Base-by-base conservation (phyloP, 2,329 filamentous ascomycete genomes). In the Cercospora sp. region DNA sequence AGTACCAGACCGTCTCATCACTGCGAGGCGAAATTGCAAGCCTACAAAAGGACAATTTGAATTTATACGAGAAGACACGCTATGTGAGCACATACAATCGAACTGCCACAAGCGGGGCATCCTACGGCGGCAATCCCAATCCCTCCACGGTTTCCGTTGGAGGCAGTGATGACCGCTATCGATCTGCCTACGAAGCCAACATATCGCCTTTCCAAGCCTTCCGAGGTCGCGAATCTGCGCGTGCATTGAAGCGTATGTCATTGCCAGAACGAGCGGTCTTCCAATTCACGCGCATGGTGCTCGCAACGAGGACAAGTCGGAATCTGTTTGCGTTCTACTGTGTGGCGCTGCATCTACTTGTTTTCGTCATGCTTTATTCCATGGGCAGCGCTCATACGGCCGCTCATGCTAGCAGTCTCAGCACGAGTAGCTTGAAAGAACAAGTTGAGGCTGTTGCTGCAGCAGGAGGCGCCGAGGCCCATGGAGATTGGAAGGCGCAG, bases 171-270 rank as follows among this genome's bases (percentile, higher is more conserved):
- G 93, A 97, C 79, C 88, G 93, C 58, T 99, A 99, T 80, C 88
- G 91, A 69, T 90, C 93, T 67, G 92, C 93, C 10, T 99, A 99
- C 81, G 95, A 99, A 82, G 92, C 91, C 51, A 97, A 95, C 76
- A 90, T 99, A 60, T 97, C 93, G 10, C 95, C 95, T 0, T 99
- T 99, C 79, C 94, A 94, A 28, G 93, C 93, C 2, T 99, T 99
- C 82, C 87, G 94, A 55, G 94, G 94, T n/a, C 88, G 94, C 62
- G 96, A 99, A 81, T 94, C 91, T 42, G 90, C 93, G 6, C 86
- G 96, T 59, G 95, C 94, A 1, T 94, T 97, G 80, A 93, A 93
- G 76, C 89, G 94, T 51, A 97, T 99, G 93, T 94, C 90, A 75
- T 82, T 97, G 8, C 93, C 94, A 0, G 95, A 99, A 80, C 86